A percentile compares a stretch with the other conserved stretches of the same genome.
Conservation (phyloP, 2,329 filamentous ascomycete species). For the Colletotrichum sp. region DNA sequence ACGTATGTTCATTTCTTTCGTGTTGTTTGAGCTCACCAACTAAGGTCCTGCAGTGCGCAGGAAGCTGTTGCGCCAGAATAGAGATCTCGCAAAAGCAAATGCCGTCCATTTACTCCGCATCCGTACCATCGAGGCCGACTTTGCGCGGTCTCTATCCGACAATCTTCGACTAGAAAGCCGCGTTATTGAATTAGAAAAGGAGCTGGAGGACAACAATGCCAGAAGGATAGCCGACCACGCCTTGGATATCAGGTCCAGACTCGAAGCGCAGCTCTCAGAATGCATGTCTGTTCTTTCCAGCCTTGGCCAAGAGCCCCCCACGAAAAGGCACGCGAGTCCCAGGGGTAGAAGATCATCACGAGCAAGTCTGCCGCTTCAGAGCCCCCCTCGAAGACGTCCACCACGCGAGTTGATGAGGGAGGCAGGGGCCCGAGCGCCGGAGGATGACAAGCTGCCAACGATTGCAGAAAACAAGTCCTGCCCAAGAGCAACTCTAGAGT, state of each 20-base stretch:
- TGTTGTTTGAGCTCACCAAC: constrained; percentile 14
- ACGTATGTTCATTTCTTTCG: constrained; percentile 53
- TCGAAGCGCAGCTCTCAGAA: constrained; percentile 76
- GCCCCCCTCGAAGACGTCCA: constrained; percentile 60
- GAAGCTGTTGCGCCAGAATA: constrained; percentile 81
- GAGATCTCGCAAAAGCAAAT: constrained; percentile 81
- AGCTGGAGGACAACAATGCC: constrained; percentile 65
- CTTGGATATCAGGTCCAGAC: constrained; percentile 68
- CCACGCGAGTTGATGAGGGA: constrained; percentile 58
- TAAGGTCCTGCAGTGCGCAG: constrained; percentile 66
- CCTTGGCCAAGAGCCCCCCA: constrained; percentile 65
- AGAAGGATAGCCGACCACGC: constrained; percentile 69
- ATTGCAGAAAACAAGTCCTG: constrained; percentile 74
- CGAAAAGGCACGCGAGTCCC: constrained; percentile 44
- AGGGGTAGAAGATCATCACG: constrained; percentile 8
- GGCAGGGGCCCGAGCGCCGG: constrained; percentile 51
- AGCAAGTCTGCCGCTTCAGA: constrained; percentile 33
- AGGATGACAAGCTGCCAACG: constrained; percentile 64
- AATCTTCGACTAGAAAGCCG: constrained; percentile 76
- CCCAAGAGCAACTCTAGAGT: constrained; percentile 72
- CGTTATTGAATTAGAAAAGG: constrained; percentile 71
- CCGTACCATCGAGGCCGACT: constrained; percentile 76
- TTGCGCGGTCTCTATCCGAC: constrained; percentile 75
- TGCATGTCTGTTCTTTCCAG: constrained; percentile 69
- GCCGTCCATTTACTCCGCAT: constrained; percentile 79